phyloP scores from a whole-genome alignment of 1,139 yeast species.

The Yamadazyma oceani region DNA sequence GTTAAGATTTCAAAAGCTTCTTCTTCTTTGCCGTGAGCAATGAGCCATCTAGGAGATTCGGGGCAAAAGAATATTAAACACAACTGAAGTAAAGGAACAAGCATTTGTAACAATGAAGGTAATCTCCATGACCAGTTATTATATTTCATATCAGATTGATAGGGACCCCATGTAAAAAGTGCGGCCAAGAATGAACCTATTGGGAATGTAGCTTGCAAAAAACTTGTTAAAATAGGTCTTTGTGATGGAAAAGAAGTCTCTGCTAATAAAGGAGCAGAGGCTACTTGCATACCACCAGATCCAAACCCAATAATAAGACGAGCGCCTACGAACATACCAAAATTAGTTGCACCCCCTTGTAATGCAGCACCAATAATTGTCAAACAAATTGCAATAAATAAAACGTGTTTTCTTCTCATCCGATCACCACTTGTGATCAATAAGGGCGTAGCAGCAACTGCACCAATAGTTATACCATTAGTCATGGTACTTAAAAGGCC shows the following conservation, averaged over 20 bases:
- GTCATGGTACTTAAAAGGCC: conserved; percentile 17
- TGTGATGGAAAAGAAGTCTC: conserved; percentile 20
- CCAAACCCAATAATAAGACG: conserved; percentile 46
- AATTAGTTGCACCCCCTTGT: conserved; percentile 34
- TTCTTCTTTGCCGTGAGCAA: conserved; percentile 38
- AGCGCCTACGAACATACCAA: conserved; percentile 40
- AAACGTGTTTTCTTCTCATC: conserved; percentile 41
- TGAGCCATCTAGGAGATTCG: conserved; percentile 49
- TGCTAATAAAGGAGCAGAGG: conserved; percentile 35
- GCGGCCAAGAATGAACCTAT: conserved; percentile 19
- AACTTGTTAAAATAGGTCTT: conserved; percentile 17
- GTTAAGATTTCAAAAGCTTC: conserved; percentile 50
- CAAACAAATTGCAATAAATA: conserved; percentile 33
- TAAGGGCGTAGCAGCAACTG: conserved; percentile 23
- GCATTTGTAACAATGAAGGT: conserved; percentile 45
- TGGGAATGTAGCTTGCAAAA: conserved; percentile 15
- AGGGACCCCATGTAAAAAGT: conserved; percentile 14
- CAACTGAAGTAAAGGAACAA: conserved; percentile 26
- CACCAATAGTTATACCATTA: conserved; percentile 17
- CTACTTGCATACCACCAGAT: conserved; percentile 20
- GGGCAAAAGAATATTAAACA: conserved; percentile 28
- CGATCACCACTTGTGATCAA: conserved; percentile 32
- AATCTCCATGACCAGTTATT: conserved; percentile 36
- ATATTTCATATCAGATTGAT: conserved; percentile 8
- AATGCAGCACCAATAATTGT: conserved; percentile 40